Evolutionary conservation across 176 grass and related monocot species (phyloP).

Genomic region (Rhynchospora tenuis): DNA sequence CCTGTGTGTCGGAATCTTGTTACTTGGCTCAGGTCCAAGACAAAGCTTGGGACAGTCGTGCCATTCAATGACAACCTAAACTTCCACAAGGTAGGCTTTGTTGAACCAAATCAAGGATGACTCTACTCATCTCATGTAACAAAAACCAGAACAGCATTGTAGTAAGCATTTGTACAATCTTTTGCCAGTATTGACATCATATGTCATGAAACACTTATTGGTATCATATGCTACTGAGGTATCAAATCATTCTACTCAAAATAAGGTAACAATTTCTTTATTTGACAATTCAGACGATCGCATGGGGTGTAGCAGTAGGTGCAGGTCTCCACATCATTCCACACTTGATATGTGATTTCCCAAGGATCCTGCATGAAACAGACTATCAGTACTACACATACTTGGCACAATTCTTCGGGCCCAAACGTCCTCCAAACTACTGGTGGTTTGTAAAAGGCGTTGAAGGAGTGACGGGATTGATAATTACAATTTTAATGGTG

Average conservation of each 20-base stretch:
- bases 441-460: slow-evolving; percentile 90
- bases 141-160: not conserved
- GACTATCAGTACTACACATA: slow-evolving; percentile 50
- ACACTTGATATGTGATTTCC: slow-evolving; percentile 87
- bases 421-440: slow-evolving; percentile 45
- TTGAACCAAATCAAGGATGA: not conserved
- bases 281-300: slow-evolving; percentile 43
- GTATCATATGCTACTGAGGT: not conserved
- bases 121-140: not conserved
- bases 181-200: not conserved
- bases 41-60: slow-evolving; percentile 30
- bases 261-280: not conserved
- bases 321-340: slow-evolving; percentile 48
- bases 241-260: not conserved
- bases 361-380: slow-evolving; percentile 51
- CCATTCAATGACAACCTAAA: slow-evolving; percentile 81
- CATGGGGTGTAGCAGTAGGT: slow-evolving; percentile 40
- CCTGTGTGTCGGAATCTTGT: slow-evolving; percentile 67
- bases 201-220: not conserved
- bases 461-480: slow-evolving; percentile 67
- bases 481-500: slow-evolving; percentile 76
- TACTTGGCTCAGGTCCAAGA: slow-evolving; percentile 55
- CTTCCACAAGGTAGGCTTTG: slow-evolving; percentile 59
- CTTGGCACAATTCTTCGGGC: slow-evolving; percentile 75
- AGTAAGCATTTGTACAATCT: not conserved